phyloP scores from a whole-genome alignment of 1,284 basidiomycete species.

The Microbotryum scabiosae region DNA sequence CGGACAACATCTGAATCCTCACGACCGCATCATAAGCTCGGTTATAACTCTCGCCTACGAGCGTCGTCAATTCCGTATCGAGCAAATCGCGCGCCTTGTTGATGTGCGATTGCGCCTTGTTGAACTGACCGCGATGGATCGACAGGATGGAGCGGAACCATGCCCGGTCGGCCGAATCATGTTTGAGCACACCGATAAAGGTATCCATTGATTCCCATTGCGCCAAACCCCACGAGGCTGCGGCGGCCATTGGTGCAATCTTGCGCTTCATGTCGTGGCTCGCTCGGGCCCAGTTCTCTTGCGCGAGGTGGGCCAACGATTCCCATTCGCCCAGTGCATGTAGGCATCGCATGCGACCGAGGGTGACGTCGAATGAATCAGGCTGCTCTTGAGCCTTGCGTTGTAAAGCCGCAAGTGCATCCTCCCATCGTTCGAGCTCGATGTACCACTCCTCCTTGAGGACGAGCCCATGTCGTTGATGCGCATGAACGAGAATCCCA shows the following conservation, averaged over 20 bases:
- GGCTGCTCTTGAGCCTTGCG: conserved; percentile 64
- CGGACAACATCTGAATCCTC: conserved; percentile 95
- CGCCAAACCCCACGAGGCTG: conserved; percentile 90
- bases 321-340: conserved; percentile 99
- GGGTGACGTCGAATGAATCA: conserved; percentile 60
- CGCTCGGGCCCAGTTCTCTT: conserved; percentile 75
- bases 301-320: conserved; percentile 73
- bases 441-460: conserved; percentile 96
- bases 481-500: conserved; percentile 82
- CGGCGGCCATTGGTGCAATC: conserved; percentile 93
- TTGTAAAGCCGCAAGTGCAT: conserved; percentile 81
- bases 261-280: conserved; percentile 75
- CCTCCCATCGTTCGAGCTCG: conserved; percentile 91
- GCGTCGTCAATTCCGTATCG: conserved; percentile 82
- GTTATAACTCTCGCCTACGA: conserved; percentile 92
- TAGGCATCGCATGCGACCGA: conserved; percentile 87
- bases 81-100: conserved; percentile 88
- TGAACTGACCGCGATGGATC: conserved; percentile 93
- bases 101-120: conserved; percentile 81
- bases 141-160: conserved; percentile 95
- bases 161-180: conserved; percentile 84
- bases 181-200: conserved; percentile 89
- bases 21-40: conserved; percentile 95
- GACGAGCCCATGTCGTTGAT: conserved; percentile 53
- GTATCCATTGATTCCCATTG: conserved; percentile 99